Evolutionary conservation across 345 rosid species (phyloP), one percentile per base, ranked within the genome.

Genomic region (Salix viminalis): DNA sequence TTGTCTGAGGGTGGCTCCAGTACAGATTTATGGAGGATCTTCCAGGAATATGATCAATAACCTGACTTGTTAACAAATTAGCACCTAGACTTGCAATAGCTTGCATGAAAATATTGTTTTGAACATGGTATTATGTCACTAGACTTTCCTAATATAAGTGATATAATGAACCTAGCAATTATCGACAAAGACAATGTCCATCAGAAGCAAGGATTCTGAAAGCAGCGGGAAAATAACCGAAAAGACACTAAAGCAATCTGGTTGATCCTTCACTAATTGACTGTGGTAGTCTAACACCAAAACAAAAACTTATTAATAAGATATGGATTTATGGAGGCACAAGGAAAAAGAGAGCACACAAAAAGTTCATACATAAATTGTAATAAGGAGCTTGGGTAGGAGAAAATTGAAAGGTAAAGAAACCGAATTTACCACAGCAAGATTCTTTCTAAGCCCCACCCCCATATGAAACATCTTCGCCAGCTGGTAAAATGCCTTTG

Each of bases 381-480:
- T 58, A 23, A 32, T 56, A 67, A 15, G 39, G 28, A 79, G 19
- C 11, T 62, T 5, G 26, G 48, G 16, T 37, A 42, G 58, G 34
- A 2, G 61, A 69, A 34, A 66, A 79, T 7, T 54, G 70, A 13
- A 69, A 74, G 71, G 24, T 62, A 67, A 65, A n/a, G 39, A 37
- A 58, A 36, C 36, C 36, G 16, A 66, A 69, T 75, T 84, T 91
- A 94, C 98, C 99, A 83, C 86, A 10, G 84, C 84, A 44, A 87
- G 87, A 85, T 90, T 90, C 84, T 90, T 90, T 81, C 91, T 90
- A 73, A 96, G 96, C 73, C 98, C 99, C 46, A 96, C 87, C 69
- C 99, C 99, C 46, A 90, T 94, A 74, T 92, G 99, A 76, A 94
- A 96, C 99, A 94, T 96, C 87, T 88, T 96, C 61, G 98, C 99